phyloP scores from a whole-genome alignment of 2,329 filamentous ascomycete species.

The Pseudocercospora macadamiae region DNA sequence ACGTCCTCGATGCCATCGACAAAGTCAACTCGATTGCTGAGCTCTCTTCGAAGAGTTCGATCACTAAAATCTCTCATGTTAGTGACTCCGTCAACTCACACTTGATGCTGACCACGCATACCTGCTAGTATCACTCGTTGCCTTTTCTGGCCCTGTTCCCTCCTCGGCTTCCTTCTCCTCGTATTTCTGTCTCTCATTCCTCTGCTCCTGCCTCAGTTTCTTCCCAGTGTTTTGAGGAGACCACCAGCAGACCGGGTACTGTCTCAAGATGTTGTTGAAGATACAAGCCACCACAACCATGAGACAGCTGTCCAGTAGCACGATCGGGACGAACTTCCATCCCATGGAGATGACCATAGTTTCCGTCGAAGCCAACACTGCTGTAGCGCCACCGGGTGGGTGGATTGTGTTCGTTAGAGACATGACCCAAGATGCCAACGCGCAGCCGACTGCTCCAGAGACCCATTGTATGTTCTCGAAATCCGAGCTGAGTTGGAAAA shows the following conservation, averaged over 20 bases:
- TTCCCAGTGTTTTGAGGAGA: constrained; percentile 44
- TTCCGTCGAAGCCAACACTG: constrained; percentile 49
- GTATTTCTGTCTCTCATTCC: constrained; percentile 19
- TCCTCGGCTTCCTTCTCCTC: constrained; percentile 18
- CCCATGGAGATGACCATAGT: constrained; percentile 47
- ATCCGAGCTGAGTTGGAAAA: constrained; percentile 45
- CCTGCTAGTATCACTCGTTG: constrained; percentile 25
- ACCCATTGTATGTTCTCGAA: constrained; percentile 48
- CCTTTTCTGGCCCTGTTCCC: constrained; percentile 10
- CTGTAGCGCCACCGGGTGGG: constrained; percentile 55
- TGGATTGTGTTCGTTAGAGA: constrained; percentile 52
- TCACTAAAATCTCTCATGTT: constrained; percentile 14
- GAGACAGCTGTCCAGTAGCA: constrained; percentile 46
- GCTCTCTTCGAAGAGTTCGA: constrained; percentile 24
- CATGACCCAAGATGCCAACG: constrained; percentile 49
- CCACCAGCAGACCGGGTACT: constrained; percentile 56
- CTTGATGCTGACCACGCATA: not conserved
- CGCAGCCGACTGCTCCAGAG: constrained; percentile 49
- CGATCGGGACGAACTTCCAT: constrained; percentile 50
- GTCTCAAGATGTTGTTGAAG: constrained; percentile 51
- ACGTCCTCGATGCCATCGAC: constrained; percentile 30
- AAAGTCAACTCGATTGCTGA: constrained; percentile 24
- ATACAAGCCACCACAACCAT: constrained; percentile 48
- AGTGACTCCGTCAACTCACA: not conserved
- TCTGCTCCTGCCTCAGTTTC: constrained; percentile 29